Evolutionary conservation across 441 rosid genomes (phyloP).

Genomic region (Populus hybrid): DNA sequence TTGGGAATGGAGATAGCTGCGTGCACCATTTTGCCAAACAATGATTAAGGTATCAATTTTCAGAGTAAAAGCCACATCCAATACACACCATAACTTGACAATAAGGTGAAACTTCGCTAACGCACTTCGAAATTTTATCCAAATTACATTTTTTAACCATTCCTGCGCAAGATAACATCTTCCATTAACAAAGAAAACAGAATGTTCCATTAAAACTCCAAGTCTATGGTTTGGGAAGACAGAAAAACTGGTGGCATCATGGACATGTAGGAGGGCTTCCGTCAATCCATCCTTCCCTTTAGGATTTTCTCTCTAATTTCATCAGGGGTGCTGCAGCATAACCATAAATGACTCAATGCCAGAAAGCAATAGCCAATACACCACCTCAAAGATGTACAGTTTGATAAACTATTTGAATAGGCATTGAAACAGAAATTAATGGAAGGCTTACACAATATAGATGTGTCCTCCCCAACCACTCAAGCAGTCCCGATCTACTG

Average conservation of each 20-base stretch:
- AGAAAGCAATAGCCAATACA: background rate
- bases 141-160: background rate
- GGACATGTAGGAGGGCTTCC: background rate
- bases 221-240: background rate
- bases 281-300: conserved; percentile 96
- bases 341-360: background rate
- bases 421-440: background rate
- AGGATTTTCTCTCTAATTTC: conserved; percentile 80
- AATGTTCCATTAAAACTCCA: background rate
- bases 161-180: background rate
- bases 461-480: conserved; percentile 99
- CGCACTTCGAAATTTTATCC: background rate
- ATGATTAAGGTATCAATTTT: background rate
- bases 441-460: conserved; percentile 78
- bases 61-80: background rate
- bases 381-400: background rate
- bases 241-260: background rate
- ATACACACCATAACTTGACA: background rate
- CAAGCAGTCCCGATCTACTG: conserved; percentile 92
- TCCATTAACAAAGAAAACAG: background rate
- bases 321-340: conserved; percentile 67
- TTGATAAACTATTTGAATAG: background rate
- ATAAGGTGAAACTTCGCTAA: background rate
- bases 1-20: too few species aligned
- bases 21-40: background rate